Conservation (phyloP, 257 asterid genomes). For the Rhazya stricta region DNA sequence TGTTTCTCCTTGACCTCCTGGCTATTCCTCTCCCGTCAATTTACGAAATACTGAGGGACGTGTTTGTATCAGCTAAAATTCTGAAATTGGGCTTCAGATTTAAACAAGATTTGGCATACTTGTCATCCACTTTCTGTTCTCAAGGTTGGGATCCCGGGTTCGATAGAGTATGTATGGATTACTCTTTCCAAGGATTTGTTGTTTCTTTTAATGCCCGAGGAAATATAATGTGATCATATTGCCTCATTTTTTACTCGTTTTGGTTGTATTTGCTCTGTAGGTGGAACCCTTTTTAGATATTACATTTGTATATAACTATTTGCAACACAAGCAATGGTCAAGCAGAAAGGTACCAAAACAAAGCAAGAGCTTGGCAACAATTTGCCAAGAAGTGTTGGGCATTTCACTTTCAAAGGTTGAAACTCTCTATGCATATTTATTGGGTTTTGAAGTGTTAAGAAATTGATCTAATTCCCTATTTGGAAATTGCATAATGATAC, state of each 20-base stretch:
- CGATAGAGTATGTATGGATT: conserved; percentile 43
- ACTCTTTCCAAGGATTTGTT: not conserved
- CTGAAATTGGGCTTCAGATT: conserved; percentile 79
- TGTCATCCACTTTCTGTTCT: conserved; percentile 70
- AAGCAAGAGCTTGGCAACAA: conserved; percentile 73
- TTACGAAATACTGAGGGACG: conserved; percentile 47
- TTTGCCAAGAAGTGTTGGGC: conserved; percentile 76
- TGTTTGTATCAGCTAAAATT: conserved; percentile 43
- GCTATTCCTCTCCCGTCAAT: conserved; percentile 45
- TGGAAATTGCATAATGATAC: not conserved
- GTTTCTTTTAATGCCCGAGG: not conserved
- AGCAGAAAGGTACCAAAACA: conserved; percentile 59
- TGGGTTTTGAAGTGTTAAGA: not conserved
- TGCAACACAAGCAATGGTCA: conserved; percentile 43
- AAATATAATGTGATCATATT: not conserved
- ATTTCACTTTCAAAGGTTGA: conserved; percentile 74
- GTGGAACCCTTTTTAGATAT: conserved; percentile 86
- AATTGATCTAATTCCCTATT: not conserved
- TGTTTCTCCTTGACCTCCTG: conserved; percentile 72
- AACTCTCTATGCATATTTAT: not conserved
- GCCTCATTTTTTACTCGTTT: not conserved
- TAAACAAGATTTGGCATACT: conserved; percentile 81
- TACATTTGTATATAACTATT: conserved; percentile 51
- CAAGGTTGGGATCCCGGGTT: conserved; percentile 71
- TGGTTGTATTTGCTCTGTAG: conserved; percentile 33